A percentile compares a stretch with the other conserved stretches of the same genome.
Conservation (phyloP, 768 basidiomycete genomes). For the Rhodosporidiobolus sp. region DNA sequence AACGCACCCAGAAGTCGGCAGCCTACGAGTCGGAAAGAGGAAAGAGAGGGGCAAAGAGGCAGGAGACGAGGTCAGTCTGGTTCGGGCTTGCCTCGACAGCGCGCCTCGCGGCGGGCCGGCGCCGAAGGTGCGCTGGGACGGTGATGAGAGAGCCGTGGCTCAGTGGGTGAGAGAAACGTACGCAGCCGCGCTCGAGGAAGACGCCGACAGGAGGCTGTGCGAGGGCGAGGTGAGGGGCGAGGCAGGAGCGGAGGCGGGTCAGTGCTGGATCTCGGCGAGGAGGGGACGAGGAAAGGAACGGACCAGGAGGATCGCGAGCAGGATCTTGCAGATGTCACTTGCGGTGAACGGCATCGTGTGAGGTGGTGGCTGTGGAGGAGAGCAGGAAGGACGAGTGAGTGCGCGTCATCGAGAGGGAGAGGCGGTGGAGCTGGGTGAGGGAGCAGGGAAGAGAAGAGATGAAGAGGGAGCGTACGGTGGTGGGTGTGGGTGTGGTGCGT, state of each 20-base stretch:
- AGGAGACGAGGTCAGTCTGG: not conserved
- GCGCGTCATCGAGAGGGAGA: no score
- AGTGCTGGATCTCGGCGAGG: not conserved
- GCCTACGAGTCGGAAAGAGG: constrained; percentile 22
- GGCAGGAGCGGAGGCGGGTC: not conserved
- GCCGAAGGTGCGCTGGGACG: no score
- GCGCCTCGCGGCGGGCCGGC: not conserved
- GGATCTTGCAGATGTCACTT: constrained; percentile 73
- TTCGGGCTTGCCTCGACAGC: not conserved
- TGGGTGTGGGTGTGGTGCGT: no score
- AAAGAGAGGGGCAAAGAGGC: not conserved
- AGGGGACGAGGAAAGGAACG: constrained; percentile 50
- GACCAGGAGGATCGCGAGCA: constrained; percentile 63
- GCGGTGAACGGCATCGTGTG: constrained; percentile 54
- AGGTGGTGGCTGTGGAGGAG: no score
- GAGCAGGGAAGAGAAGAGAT: no score
- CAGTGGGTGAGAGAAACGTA: not conserved
- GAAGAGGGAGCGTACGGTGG: no score
- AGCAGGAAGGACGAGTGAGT: not conserved
- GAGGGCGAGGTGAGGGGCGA: no score
- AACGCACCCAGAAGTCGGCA: constrained; percentile 64
- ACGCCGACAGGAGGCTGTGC: constrained; percentile 58
- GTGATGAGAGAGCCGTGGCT: no score
- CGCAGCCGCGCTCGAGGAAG: constrained; percentile 81
- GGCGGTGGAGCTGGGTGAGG: no score